Conservation (phyloP, 371 early-diverging fungal genomes). For the Capniomyces stellatus region DNA sequence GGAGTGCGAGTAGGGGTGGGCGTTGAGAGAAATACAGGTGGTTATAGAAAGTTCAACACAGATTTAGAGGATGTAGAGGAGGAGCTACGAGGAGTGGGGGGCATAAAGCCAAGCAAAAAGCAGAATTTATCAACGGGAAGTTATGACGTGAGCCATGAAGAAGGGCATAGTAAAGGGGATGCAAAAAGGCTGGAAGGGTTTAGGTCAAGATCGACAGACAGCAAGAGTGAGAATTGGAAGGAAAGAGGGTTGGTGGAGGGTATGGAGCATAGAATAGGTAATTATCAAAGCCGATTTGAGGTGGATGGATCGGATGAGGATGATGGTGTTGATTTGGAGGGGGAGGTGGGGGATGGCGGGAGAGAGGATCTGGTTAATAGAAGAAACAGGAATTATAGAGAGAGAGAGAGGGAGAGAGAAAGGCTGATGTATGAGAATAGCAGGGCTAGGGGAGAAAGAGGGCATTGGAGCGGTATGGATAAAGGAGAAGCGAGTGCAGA, state of each 20-base stretch:
- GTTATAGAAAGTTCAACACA: no score
- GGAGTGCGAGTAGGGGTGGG: no score
- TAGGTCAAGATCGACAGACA: not conserved
- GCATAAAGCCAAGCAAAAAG: not conserved
- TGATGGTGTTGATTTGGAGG: not conserved
- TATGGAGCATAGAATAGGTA: not conserved
- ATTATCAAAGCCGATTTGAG: not conserved
- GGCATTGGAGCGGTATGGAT: not conserved
- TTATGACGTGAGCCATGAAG: not conserved
- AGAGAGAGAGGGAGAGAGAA: no score
- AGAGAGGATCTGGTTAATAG: no score
- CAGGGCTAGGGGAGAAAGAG: not conserved
- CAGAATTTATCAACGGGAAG: not conserved
- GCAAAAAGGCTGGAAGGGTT: not conserved
- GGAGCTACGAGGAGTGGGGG: no score
- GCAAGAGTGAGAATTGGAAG: not conserved
- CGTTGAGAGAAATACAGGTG: no score
- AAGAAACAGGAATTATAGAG: no score
- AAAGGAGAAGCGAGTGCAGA: not conserved
- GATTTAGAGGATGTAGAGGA: no score
- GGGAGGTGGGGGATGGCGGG: not conserved
- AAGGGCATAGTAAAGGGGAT: not conserved
- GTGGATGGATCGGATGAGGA: not conserved
- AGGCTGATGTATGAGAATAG: no score
- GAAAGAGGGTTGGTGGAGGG: not conserved